Conservation (phyloP, 345 rosid species). For the Brassica incana region DNA sequence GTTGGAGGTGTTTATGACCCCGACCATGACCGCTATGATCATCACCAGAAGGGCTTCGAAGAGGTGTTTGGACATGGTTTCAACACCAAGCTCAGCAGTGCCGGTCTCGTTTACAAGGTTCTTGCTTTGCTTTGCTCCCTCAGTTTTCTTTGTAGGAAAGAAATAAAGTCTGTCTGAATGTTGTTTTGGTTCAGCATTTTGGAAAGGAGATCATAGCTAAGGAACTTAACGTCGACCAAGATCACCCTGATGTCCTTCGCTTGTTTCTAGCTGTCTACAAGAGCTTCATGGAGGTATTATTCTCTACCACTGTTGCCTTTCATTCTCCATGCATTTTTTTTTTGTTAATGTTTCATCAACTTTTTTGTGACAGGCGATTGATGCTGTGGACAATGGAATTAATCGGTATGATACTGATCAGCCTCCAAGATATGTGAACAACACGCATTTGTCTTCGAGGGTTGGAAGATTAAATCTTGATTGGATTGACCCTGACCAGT, state of each 20-base stretch:
- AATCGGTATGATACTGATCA: constrained; percentile 75
- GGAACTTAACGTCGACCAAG: constrained; percentile 75
- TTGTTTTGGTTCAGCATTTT: constrained; percentile 59
- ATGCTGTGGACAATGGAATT: constrained; percentile 88
- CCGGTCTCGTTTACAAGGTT: constrained; percentile 96
- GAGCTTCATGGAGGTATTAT: constrained; percentile 81
- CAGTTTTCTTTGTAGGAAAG: background rate
- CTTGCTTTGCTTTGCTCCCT: background rate
- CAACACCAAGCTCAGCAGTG: constrained; percentile 87
- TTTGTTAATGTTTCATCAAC: background rate
- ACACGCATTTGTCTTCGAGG: constrained; percentile 79
- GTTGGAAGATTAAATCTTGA: constrained; percentile 85
- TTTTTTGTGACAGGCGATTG: constrained; percentile 54
- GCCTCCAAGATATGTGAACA: constrained; percentile 89
- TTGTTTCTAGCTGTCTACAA: constrained; percentile 79
- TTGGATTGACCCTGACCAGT: constrained; percentile 91
- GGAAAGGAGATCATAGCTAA: constrained; percentile 93
- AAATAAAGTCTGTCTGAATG: background rate
- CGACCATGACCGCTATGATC: constrained; percentile 69
- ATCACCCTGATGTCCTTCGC: constrained; percentile 73
- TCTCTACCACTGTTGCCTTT: background rate
- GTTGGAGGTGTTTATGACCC: constrained; percentile 97
- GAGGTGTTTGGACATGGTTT: constrained; percentile 90
- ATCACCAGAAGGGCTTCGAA: constrained; percentile 88
- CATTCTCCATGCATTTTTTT: background rate